Conservation (phyloP, 2,329 filamentous ascomycete species). For the Penicillium sp. region DNA sequence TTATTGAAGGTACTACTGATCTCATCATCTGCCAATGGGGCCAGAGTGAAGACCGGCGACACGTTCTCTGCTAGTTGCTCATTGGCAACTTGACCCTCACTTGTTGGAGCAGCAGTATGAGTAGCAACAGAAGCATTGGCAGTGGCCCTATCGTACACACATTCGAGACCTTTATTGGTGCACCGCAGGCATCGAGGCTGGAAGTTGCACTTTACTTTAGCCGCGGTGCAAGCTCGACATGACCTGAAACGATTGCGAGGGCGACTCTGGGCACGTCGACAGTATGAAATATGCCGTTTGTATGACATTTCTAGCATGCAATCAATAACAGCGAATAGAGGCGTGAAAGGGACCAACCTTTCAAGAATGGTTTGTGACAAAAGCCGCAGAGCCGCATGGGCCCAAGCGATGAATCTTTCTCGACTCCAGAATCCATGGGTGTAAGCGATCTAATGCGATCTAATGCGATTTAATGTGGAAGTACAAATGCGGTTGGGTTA, state of each 20-base stretch:
- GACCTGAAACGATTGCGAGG: neutral
- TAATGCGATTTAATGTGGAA: neutral
- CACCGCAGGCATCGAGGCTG: constrained; percentile 4
- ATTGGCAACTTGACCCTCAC: neutral
- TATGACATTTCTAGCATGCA: neutral
- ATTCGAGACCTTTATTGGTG: neutral
- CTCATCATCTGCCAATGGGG: neutral
- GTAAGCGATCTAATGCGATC: neutral
- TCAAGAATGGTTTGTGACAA: constrained; percentile 8
- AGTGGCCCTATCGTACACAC: neutral
- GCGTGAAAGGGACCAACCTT: neutral
- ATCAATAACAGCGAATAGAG: neutral
- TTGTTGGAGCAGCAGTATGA: neutral
- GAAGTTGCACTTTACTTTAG: constrained; percentile 5
- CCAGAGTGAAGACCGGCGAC: neutral
- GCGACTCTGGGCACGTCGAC: neutral
- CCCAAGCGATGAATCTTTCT: neutral
- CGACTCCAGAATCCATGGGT: neutral
- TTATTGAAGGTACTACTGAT: neutral
- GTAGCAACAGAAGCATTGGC: neutral
- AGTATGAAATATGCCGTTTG: constrained; percentile 1
- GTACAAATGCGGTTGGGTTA: neutral
- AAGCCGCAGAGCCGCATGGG: neutral
- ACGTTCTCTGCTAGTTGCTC: neutral
- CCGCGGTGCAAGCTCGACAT: constrained; percentile 2